Evolutionary conservation across 768 basidiomycete species (phyloP).

Genomic region (Pleurotus pulmonarius): DNA sequence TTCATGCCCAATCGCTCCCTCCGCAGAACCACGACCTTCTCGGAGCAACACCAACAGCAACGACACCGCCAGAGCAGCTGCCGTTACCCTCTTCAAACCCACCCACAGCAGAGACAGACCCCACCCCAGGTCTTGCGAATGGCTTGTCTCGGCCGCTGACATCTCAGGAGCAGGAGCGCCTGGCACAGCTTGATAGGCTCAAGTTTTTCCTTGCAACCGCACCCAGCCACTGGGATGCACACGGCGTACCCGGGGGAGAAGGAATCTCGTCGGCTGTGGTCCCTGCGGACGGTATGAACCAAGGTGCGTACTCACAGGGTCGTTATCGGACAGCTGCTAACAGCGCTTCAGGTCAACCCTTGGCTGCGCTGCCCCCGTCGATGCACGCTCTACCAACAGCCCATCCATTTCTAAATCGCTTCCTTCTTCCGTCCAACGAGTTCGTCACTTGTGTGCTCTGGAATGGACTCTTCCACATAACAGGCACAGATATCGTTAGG

Average conservation of each 20-base stretch:
- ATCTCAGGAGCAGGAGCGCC: constrained; percentile 60
- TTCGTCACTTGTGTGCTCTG: constrained; percentile 90
- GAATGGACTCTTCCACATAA: constrained; percentile 90
- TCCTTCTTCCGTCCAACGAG: constrained; percentile 83
- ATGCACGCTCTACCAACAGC: constrained; percentile 38
- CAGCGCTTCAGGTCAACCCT: constrained; percentile 8
- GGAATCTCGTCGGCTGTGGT: constrained; percentile 4
- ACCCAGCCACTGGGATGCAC: constrained; percentile 65
- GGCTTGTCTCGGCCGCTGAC: constrained; percentile 59
- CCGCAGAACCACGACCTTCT: constrained; percentile 6
- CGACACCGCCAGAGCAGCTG: constrained; percentile 9
- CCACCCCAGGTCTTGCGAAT: constrained; percentile 2
- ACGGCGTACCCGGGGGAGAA: constrained; percentile 2
- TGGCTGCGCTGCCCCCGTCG: constrained; percentile 21
- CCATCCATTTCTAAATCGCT: constrained; percentile 81
- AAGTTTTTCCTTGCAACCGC: constrained; percentile 89
- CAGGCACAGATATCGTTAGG: constrained; percentile 94
- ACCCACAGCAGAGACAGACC: constrained; percentile 11
- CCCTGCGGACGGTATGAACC: not conserved
- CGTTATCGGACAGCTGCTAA: not conserved
- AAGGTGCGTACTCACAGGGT: not conserved
- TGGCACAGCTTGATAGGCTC: constrained; percentile 76
- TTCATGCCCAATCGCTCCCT: constrained; percentile 27
- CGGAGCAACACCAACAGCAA: constrained; percentile 10
- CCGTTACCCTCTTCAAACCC: not conserved